phyloP scores from a whole-genome alignment of 2,329 filamentous ascomycete species.

The Hypomyces rosellus region DNA sequence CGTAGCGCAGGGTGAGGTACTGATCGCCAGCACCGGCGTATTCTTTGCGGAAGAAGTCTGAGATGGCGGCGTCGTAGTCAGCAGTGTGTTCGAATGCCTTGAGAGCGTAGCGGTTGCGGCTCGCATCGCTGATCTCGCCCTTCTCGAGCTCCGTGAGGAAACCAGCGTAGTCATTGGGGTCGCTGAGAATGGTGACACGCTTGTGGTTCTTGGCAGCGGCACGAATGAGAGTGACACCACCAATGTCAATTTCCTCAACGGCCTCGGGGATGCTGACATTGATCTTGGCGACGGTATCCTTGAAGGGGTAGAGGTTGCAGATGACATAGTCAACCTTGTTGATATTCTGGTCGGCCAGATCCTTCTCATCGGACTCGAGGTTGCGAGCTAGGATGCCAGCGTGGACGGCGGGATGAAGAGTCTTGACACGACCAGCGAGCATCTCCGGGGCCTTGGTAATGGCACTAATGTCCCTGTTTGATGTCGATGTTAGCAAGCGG shows the following conservation, averaged over 20 bases:
- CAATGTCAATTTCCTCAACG: slow-evolving; percentile 98
- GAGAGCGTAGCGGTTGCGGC: slow-evolving; percentile 82
- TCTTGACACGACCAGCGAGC: slow-evolving; percentile 81
- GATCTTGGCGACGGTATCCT: slow-evolving; percentile 94
- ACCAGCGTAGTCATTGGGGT: slow-evolving; percentile 87
- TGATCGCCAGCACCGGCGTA: slow-evolving; percentile 83
- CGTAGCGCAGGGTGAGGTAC: slow-evolving; percentile 83
- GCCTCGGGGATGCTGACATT: slow-evolving; percentile 96
- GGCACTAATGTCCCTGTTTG: slow-evolving; percentile 81
- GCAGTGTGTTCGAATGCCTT: slow-evolving; percentile 99
- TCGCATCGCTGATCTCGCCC: slow-evolving; percentile 78
- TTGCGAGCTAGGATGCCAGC: slow-evolving; percentile 89
- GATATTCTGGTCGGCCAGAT: slow-evolving; percentile 91
- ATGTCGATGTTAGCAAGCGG: not conserved
- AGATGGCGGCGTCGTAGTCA: slow-evolving; percentile 91
- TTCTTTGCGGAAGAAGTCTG: slow-evolving; percentile 95
- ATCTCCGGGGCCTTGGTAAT: slow-evolving; percentile 97
- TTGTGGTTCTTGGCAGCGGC: slow-evolving; percentile 97
- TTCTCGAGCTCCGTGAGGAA: slow-evolving; percentile 87
- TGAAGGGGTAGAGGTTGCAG: slow-evolving; percentile 99
- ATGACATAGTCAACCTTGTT: slow-evolving; percentile 93
- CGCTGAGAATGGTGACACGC: slow-evolving; percentile 90
- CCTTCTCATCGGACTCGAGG: slow-evolving; percentile 92
- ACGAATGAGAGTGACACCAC: slow-evolving; percentile 90
- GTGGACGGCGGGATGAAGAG: slow-evolving; percentile 88